Percentiles rank a stretch among this genome's conserved stretches.
Conservation (phyloP, 2,329 filamentous ascomycete species). For the Diaporthe helianthi region DNA sequence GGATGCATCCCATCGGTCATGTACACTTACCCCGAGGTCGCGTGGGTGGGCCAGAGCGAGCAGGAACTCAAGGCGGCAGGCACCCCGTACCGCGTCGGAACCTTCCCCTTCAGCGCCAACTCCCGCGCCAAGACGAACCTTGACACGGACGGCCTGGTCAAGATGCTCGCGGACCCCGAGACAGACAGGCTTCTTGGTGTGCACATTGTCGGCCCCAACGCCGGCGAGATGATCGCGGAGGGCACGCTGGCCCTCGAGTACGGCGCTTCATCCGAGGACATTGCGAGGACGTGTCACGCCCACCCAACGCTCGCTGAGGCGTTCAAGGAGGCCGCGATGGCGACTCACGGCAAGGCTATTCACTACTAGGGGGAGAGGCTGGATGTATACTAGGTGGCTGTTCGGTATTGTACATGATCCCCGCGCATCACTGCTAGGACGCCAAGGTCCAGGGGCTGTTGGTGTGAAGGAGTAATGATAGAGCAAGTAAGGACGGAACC, state of each 20-base stretch:
- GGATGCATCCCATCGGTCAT: conserved; percentile 97
- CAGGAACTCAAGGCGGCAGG: conserved; percentile 90
- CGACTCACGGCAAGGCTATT: conserved; percentile 92
- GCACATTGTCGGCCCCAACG: conserved; percentile 95
- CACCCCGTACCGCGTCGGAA: conserved; percentile 90
- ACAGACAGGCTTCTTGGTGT: conserved; percentile 94
- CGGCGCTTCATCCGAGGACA: conserved; percentile 92
- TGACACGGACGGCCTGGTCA: conserved; percentile 94
- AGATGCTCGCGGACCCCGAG: conserved; percentile 95
- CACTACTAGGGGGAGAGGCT: conserved; percentile 73
- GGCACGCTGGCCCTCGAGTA: conserved; percentile 95
- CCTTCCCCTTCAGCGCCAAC: conserved; percentile 98
- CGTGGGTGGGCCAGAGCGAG: conserved; percentile 98
- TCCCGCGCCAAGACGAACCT: conserved; percentile 98
- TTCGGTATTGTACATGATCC: conserved; percentile 31
- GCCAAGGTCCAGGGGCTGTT: conserved; percentile 5
- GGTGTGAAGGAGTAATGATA: conserved; percentile 32
- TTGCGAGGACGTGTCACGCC: conserved; percentile 93
- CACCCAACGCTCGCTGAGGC: conserved; percentile 96
- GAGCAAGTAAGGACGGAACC: conserved; percentile 13
- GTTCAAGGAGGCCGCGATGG: conserved; percentile 99
- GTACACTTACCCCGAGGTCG: conserved; percentile 99
- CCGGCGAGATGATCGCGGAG: conserved; percentile 99
- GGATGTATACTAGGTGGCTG: conserved; percentile 26
- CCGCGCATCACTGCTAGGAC: conserved; percentile 20